A percentile compares a stretch with the other conserved stretches of the same genome.
Evolutionary conservation across 345 rosid genomes (phyloP).

Genomic region (Sonneratia alba): DNA sequence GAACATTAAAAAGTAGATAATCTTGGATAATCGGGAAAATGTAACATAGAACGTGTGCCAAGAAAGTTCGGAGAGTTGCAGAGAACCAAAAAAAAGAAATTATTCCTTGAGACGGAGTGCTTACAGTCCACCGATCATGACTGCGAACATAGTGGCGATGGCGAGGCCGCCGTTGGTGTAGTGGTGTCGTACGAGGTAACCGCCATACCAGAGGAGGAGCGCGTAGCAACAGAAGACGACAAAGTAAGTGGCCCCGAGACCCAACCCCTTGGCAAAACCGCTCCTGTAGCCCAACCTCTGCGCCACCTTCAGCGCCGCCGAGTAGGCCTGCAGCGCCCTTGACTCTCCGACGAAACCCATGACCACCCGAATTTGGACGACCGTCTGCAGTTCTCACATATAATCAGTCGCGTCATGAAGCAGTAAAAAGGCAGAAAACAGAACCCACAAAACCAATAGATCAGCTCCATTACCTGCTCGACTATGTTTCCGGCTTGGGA

Average conservation of each 20-base stretch:
- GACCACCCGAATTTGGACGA: slow-evolving; percentile 89
- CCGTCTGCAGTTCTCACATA: slow-evolving; percentile 42
- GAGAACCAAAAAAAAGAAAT: not conserved
- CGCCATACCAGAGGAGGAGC: slow-evolving; percentile 94
- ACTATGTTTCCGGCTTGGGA: slow-evolving; percentile 89
- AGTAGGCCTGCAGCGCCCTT: slow-evolving; percentile 66
- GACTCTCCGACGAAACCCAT: slow-evolving; percentile 86
- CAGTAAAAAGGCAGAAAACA: not conserved
- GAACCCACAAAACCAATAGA: slow-evolving; percentile 3
- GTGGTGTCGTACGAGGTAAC: slow-evolving; percentile 83
- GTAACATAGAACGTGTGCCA: not conserved
- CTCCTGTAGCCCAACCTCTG: slow-evolving; percentile 79
- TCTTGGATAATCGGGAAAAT: not conserved
- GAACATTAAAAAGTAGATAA: not conserved
- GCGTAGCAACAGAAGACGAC: slow-evolving; percentile 94
- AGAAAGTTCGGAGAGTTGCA: not conserved
- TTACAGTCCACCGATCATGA: slow-evolving; percentile 96
- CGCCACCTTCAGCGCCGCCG: slow-evolving; percentile 62
- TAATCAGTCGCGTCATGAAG: slow-evolving; percentile 22
- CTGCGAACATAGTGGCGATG: slow-evolving; percentile 91
- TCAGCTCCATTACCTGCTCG: slow-evolving; percentile 55
- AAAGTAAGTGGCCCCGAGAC: slow-evolving; percentile 89
- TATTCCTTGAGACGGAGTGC: slow-evolving; percentile 15
- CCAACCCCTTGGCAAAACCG: slow-evolving; percentile 89
- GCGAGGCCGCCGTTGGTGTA: slow-evolving; percentile 93